phyloP scores from a whole-genome alignment of 345 rosid genomes.

The Noccaea caerulescens region DNA sequence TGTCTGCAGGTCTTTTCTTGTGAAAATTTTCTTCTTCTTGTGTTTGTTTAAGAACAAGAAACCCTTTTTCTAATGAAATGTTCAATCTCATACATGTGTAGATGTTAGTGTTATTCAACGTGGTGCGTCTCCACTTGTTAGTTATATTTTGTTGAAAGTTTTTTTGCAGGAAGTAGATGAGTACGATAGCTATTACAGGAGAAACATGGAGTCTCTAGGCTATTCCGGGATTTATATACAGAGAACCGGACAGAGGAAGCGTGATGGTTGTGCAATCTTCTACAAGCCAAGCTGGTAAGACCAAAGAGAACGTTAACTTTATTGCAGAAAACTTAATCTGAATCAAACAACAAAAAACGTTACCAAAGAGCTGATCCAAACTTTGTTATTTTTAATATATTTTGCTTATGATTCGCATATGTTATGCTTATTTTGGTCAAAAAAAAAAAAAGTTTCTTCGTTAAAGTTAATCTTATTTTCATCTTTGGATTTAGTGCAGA shows the following conservation, averaged over 20 bases:
- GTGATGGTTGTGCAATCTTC: slow-evolving; percentile 93
- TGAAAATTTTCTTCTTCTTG: not conserved
- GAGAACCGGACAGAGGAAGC: slow-evolving; percentile 78
- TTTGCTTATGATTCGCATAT: too few species aligned
- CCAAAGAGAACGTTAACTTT: slow-evolving; percentile 11
- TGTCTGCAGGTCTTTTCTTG: slow-evolving; percentile 72
- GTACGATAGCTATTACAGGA: slow-evolving; percentile 75
- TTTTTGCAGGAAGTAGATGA: slow-evolving; percentile 81
- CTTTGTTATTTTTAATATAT: too few species aligned
- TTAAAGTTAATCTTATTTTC: not conserved
- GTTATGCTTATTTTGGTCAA: too few species aligned
- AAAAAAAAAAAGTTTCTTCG: too few species aligned
- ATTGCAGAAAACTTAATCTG: not conserved
- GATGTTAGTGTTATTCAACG: slow-evolving; percentile 18
- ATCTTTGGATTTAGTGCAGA: slow-evolving; percentile 68
- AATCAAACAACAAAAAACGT: too few species aligned
- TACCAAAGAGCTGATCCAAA: too few species aligned
- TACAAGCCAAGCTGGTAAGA: slow-evolving; percentile 67
- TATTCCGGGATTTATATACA: slow-evolving; percentile 77
- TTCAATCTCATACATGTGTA: not conserved
- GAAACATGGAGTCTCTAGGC: slow-evolving; percentile 62
- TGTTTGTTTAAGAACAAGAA: not conserved
- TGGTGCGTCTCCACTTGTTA: not conserved
- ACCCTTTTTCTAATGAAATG: not conserved
- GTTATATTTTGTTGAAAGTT: slow-evolving; percentile 32